phyloP scores from a whole-genome alignment of 129 eudicot genomes.

The Helianthus annuus region DNA sequence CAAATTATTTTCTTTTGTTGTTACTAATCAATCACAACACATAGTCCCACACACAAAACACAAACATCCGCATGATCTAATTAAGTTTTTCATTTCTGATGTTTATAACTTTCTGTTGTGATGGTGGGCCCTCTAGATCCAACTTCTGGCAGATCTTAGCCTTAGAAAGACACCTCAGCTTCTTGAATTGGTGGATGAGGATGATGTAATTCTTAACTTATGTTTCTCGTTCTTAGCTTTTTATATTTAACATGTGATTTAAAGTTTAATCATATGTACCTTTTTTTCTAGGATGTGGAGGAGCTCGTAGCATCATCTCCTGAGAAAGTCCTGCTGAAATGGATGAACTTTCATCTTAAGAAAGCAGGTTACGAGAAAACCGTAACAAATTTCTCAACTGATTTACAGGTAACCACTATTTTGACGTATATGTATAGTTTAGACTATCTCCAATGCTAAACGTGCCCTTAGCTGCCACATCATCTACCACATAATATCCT shows the following conservation, averaged over 20 bases:
- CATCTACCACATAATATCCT: no score
- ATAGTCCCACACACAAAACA: slow-evolving; percentile 9
- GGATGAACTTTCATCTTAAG: slow-evolving; percentile 97
- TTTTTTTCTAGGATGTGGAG: slow-evolving; percentile 73
- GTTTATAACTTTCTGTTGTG: slow-evolving; percentile 3
- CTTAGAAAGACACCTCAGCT: slow-evolving; percentile 97
- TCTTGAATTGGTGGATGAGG: slow-evolving; percentile 81
- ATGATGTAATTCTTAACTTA: slow-evolving; percentile 50
- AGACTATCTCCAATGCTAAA: no score
- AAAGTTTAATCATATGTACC: slow-evolving; percentile 19
- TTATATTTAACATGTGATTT: slow-evolving; percentile 18
- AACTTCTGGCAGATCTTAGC: slow-evolving; percentile 92
- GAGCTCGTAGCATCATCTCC: slow-evolving; percentile 87
- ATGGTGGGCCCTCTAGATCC: slow-evolving; percentile 57
- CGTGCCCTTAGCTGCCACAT: no score
- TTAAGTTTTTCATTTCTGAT: not conserved
- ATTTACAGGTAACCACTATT: slow-evolving; percentile 58
- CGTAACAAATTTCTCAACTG: slow-evolving; percentile 78
- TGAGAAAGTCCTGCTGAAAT: slow-evolving; percentile 75
- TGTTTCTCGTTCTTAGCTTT: slow-evolving; percentile 9
- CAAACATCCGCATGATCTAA: not conserved
- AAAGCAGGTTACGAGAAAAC: slow-evolving; percentile 82
- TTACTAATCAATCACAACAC: not conserved
- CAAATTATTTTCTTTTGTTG: not conserved
- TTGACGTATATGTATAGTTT: slow-evolving; percentile 5